Evolutionary conservation across 495 filamentous ascomycete genomes (phyloP).

Genomic region (Physcia stellaris): DNA sequence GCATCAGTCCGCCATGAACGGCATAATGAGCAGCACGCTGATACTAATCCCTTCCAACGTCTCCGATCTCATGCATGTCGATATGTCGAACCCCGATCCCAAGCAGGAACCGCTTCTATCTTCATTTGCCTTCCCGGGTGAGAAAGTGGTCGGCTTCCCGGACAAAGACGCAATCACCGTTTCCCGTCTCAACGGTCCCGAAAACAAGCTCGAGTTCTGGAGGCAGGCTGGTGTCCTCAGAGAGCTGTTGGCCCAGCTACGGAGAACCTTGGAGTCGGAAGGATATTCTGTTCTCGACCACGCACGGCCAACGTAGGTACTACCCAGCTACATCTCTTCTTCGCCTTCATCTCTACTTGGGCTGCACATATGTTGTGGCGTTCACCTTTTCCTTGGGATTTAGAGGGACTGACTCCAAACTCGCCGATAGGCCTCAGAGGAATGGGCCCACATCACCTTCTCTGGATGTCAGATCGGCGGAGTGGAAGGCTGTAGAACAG

Average conservation of each 20-base stretch:
- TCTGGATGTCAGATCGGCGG: conserved; percentile 2
- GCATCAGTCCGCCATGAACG: conserved; percentile 9
- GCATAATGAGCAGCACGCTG: conserved; percentile 15
- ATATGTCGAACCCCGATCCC: background rate
- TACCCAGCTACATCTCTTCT: too few species aligned
- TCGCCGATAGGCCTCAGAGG: background rate
- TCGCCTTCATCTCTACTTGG: too few species aligned
- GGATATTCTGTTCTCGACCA: conserved; percentile 9
- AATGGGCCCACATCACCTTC: background rate
- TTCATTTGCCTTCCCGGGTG: conserved; percentile 4
- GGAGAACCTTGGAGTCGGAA: conserved; percentile 3
- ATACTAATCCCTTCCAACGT: conserved; percentile 20
- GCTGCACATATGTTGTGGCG: too few species aligned
- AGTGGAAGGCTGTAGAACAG: background rate
- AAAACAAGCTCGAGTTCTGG: conserved; percentile 19
- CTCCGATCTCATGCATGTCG: background rate
- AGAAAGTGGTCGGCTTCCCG: conserved; percentile 17
- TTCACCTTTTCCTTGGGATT: too few species aligned
- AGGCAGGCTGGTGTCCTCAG: conserved; percentile 12
- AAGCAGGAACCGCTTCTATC: too few species aligned
- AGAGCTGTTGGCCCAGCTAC: conserved; percentile 11
- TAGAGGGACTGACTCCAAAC: background rate
- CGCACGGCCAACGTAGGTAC: too few species aligned
- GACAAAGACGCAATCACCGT: conserved; percentile 12
- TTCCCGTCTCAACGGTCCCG: conserved; percentile 15